Evolutionary conservation across 345 rosid genomes (phyloP).

Genomic region (Syzygium aromaticum): DNA sequence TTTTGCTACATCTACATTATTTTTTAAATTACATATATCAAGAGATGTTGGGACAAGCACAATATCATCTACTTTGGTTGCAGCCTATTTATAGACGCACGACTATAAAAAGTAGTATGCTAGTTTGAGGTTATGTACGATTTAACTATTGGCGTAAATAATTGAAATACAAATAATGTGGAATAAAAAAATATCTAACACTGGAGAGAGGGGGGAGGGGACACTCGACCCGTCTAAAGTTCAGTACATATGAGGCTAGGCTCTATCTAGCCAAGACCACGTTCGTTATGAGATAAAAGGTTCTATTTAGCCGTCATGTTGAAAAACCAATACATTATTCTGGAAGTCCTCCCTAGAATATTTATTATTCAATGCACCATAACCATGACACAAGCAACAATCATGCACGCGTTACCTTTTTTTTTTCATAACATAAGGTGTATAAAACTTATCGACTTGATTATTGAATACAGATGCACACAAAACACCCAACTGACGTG

Average conservation of each 20-base stretch:
- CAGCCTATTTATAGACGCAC: neutral
- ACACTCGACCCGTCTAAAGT: neutral
- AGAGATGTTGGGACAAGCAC: neutral
- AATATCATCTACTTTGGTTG: neutral
- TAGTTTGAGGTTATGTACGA: neutral
- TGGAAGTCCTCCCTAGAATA: neutral
- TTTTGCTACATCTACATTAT: neutral
- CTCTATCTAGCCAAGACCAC: neutral
- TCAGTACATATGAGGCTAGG: neutral
- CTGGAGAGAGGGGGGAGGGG: neutral
- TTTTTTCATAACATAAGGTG: neutral
- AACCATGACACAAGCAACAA: neutral
- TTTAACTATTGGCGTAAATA: rapidly evolving
- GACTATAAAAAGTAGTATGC: neutral
- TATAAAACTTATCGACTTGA: neutral
- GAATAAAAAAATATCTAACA: neutral
- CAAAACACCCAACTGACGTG: neutral
- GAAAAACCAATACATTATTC: neutral
- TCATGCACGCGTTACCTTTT: neutral
- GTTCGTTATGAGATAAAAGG: neutral
- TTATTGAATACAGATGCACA: neutral
- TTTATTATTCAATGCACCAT: neutral
- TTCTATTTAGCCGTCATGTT: neutral
- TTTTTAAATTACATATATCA: neutral
- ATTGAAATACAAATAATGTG: neutral